These are phyloP conservation scores for Pseudophaeomoniella oleicola DNA, from an alignment of 2,329 filamentous ascomycete genomes.

Conservation along the genomic window DNA sequence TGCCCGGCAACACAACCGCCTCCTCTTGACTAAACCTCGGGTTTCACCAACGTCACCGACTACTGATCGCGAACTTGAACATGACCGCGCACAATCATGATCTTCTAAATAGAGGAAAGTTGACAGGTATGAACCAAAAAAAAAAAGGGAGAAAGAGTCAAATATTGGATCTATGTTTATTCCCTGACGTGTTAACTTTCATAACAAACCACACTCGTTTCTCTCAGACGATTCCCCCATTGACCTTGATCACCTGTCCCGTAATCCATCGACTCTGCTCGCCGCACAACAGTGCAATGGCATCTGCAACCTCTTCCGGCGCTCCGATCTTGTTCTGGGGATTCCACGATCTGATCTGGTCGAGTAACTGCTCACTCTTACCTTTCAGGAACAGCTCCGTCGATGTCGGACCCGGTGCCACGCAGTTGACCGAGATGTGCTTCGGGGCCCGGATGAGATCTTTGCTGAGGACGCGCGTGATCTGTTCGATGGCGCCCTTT, in stretches of 20 bases:
- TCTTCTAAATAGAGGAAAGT: too few relatives aligned
- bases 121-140: too few relatives aligned
- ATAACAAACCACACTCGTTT: too few relatives aligned
- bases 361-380: constrained; percentile 32
- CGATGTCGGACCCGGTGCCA: constrained; percentile 39
- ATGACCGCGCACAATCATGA: too few relatives aligned
- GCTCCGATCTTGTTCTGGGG: constrained; percentile 32
- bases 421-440: constrained; percentile 36
- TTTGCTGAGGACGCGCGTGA: constrained; percentile 40
- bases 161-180: too few relatives aligned
- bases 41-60: too few relatives aligned
- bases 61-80: too few relatives aligned
- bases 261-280: constrained; percentile 27
- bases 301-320: constrained; percentile 35
- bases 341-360: constrained; percentile 23
- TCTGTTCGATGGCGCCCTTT: constrained; percentile 47
- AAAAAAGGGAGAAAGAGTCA: too few relatives aligned
- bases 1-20: too few relatives aligned
- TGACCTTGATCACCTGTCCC: constrained; percentile 32
- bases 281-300: constrained; percentile 28
- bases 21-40: too few relatives aligned
- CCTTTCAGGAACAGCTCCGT: constrained; percentile 41
- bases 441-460: constrained; percentile 31
- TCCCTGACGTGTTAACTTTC: too few relatives aligned
- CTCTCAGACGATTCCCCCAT: constrained; percentile 24